These are phyloP conservation scores for Colletotrichum incanum DNA, from an alignment of 2,329 filamentous ascomycete species.

Conservation along the genomic window DNA sequence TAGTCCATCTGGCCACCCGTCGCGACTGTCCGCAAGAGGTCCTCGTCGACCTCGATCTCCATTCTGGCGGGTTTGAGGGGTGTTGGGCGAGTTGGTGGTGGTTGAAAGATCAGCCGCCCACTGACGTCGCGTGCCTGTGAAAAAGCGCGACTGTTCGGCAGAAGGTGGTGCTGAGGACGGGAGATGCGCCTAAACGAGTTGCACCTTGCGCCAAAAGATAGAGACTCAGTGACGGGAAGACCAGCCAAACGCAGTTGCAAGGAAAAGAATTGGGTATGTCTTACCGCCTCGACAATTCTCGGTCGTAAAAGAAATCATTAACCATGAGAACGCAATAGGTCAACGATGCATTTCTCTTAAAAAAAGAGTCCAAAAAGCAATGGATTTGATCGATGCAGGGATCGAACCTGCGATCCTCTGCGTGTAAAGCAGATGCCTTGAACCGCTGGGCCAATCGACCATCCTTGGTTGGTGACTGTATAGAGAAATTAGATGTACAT, in stretches of 20 bases:
- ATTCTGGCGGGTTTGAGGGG: constrained; percentile 54
- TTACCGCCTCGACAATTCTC: neutral
- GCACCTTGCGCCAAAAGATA: neutral
- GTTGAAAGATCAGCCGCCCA: constrained; percentile 15
- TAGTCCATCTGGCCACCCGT: constrained; percentile 68
- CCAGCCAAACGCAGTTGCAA: neutral
- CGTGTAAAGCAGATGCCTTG: constrained; percentile 60
- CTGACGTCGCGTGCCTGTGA: constrained; percentile 39
- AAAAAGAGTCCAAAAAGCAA: constrained; percentile 30
- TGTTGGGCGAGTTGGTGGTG: constrained; percentile 4
- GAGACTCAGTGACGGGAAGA: neutral
- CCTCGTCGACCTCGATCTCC: constrained; percentile 71
- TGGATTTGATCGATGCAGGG: constrained; percentile 57
- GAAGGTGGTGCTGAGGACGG: neutral
- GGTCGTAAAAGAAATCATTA: neutral
- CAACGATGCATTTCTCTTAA: neutral
- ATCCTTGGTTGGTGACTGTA: neutral
- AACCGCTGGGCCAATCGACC: constrained; percentile 59
- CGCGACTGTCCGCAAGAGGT: constrained; percentile 64
- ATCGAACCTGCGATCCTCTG: constrained; percentile 63
- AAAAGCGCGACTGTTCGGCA: constrained; percentile 30
- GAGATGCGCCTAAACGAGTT: constrained; percentile 26
- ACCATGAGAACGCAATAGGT: neutral
- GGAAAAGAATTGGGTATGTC: neutral
- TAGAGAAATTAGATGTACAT: too few relatives aligned